Evolutionary conservation across 768 basidiomycete species (phyloP).

Genomic region (Russula sp.): DNA sequence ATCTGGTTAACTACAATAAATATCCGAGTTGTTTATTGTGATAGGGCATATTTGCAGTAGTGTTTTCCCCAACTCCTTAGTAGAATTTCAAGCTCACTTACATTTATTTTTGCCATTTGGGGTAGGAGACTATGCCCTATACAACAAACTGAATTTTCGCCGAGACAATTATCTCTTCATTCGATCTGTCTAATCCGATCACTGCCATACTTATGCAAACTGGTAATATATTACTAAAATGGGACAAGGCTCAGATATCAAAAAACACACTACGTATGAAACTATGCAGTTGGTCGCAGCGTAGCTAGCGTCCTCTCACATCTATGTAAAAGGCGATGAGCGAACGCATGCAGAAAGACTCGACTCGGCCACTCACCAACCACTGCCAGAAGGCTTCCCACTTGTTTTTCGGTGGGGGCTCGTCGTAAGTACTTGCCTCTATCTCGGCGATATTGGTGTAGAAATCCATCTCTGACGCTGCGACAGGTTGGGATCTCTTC

Average conservation of each 20-base stretch:
- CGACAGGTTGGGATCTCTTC: slow-evolving; percentile 47
- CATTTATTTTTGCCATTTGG: too few relatives aligned
- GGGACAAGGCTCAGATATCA: background rate
- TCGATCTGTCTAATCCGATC: too few relatives aligned
- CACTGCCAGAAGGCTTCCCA: slow-evolving; percentile 72
- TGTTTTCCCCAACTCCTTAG: too few relatives aligned
- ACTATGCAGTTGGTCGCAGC: too few relatives aligned
- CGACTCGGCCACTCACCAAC: slow-evolving; percentile 55
- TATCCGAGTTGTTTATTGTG: too few relatives aligned
- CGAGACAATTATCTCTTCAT: too few relatives aligned
- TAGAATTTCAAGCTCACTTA: too few relatives aligned
- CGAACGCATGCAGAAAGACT: background rate
- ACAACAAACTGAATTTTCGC: too few relatives aligned
- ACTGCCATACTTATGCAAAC: too few relatives aligned
- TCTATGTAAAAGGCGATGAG: slow-evolving; percentile 12
- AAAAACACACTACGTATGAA: background rate
- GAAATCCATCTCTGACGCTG: slow-evolving; percentile 80
- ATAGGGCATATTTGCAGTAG: too few relatives aligned
- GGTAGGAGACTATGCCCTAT: too few relatives aligned
- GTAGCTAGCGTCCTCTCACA: slow-evolving; percentile 9
- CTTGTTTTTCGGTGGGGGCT: slow-evolving; percentile 66
- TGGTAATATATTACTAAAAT: background rate
- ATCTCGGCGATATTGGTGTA: slow-evolving; percentile 49
- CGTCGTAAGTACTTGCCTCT: slow-evolving; percentile 49
- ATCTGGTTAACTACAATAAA: too few relatives aligned